Percentiles rank a stretch among this genome's conserved stretches.
Conservation (phyloP, 768 basidiomycete species). For the Hemileccinum rubropunctum region DNA sequence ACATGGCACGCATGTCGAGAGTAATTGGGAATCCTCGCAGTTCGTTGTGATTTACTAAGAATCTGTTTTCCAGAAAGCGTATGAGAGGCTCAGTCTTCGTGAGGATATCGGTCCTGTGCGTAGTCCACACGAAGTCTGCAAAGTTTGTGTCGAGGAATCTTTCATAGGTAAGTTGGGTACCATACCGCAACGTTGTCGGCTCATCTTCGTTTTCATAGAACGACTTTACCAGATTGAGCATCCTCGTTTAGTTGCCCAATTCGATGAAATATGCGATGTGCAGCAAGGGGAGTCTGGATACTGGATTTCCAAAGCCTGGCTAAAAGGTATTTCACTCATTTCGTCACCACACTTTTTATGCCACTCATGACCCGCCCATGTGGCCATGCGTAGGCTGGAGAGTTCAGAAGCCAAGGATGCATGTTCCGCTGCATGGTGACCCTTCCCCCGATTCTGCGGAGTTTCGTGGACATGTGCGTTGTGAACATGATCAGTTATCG, state of each 20-base stretch:
- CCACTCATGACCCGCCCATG: constrained; percentile 8
- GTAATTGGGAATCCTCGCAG: constrained; percentile 33
- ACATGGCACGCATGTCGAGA: constrained; percentile 67
- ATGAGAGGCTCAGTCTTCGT: constrained; percentile 27
- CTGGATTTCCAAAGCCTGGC: constrained; percentile 81
- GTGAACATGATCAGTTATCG: constrained; percentile 67
- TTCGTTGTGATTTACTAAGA: neutral
- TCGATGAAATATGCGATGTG: constrained; percentile 51
- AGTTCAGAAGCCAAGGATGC: constrained; percentile 73
- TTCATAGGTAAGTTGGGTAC: constrained; percentile 51
- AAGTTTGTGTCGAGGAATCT: constrained; percentile 49
- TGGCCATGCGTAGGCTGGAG: constrained; percentile 63
- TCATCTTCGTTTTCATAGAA: constrained; percentile 40
- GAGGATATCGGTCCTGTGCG: constrained; percentile 52
- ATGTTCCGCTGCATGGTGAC: constrained; percentile 53
- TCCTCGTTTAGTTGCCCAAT: constrained; percentile 53
- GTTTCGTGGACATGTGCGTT: constrained; percentile 59
- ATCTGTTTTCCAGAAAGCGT: constrained; percentile 17
- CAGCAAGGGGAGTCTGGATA: constrained; percentile 44
- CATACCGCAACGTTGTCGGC: neutral
- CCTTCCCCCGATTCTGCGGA: constrained; percentile 62
- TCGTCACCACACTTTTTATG: constrained; percentile 10
- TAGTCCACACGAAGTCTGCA: constrained; percentile 54
- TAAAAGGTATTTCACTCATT: constrained; percentile 51
- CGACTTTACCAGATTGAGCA: constrained; percentile 68